Evolutionary conservation across 1,284 basidiomycete genomes (phyloP).

Genomic region (Apiotrichum laibachii): DNA sequence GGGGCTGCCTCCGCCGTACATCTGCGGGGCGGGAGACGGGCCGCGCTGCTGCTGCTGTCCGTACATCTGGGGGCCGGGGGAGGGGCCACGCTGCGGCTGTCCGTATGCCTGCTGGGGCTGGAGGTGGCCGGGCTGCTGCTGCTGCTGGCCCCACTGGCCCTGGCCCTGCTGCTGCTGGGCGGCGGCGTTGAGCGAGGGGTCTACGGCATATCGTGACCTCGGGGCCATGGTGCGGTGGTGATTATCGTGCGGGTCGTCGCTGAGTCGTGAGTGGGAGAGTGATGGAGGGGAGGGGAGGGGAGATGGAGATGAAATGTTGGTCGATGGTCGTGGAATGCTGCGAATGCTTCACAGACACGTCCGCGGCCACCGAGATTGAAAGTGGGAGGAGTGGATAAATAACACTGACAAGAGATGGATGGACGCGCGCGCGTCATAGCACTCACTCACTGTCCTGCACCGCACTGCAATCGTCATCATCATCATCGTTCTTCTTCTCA

Average conservation of each 20-base stretch:
- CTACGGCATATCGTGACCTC: constrained; percentile 48
- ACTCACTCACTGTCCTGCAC: neutral
- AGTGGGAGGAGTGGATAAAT: too few relatives aligned
- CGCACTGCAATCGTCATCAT: neutral
- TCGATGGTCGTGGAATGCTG: neutral
- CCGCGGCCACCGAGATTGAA: too few relatives aligned
- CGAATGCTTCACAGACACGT: neutral
- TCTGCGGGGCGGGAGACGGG: neutral
- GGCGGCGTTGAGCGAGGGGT: constrained; percentile 40
- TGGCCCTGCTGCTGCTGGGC: constrained; percentile 25
- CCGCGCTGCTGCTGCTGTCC: neutral
- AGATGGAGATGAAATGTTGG: neutral
- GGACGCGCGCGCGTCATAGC: neutral
- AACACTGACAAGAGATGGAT: too few relatives aligned
- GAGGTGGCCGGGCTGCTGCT: neutral
- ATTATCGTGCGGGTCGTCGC: constrained; percentile 3
- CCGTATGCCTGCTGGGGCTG: neutral
- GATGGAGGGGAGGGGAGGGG: neutral
- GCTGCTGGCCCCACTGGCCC: constrained; percentile 24
- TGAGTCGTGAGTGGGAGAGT: neutral
- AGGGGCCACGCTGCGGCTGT: neutral
- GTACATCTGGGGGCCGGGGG: neutral
- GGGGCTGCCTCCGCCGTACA: neutral
- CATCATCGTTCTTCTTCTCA: neutral
- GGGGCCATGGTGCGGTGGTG: too few relatives aligned